Evolutionary conservation across 768 basidiomycete species (phyloP).

Genomic region (Phylloporus scabripes): DNA sequence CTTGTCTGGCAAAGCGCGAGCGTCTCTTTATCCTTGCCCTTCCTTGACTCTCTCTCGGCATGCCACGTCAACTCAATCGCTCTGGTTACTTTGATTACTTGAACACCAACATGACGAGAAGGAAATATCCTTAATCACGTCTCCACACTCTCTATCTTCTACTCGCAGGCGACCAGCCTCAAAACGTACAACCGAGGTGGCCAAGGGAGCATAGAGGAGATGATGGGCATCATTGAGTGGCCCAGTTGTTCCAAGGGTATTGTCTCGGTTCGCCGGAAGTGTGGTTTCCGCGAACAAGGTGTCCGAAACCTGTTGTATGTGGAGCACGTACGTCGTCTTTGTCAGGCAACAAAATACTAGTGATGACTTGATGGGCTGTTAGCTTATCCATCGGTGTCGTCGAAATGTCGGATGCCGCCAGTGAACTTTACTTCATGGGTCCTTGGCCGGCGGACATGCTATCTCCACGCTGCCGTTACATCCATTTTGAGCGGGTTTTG

Average conservation of each 20-base stretch:
- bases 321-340: not conserved
- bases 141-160: not conserved
- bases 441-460: conserved; percentile 21
- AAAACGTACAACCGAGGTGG: not conserved
- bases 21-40: too few species aligned
- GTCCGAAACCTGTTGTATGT: not conserved
- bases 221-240: conserved; percentile 9
- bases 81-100: too few species aligned
- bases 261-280: conserved; percentile 3
- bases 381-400: too few species aligned
- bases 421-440: conserved; percentile 21
- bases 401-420: not conserved
- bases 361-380: not conserved
- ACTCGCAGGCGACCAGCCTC: not conserved
- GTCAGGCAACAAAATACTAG: not conserved
- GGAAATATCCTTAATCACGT: conserved; percentile 6
- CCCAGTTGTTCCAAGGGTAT: not conserved
- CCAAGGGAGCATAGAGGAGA: not conserved
- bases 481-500: not conserved
- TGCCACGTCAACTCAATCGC: too few species aligned
- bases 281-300: not conserved
- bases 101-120: too few species aligned
- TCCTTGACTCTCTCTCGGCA: too few species aligned
- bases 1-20: too few species aligned
- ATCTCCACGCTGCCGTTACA: conserved; percentile 12